A percentile compares a stretch with the other conserved stretches of the same genome.
Conservation (phyloP, 257 asterid genomes). For the Gentiana macrophylla region DNA sequence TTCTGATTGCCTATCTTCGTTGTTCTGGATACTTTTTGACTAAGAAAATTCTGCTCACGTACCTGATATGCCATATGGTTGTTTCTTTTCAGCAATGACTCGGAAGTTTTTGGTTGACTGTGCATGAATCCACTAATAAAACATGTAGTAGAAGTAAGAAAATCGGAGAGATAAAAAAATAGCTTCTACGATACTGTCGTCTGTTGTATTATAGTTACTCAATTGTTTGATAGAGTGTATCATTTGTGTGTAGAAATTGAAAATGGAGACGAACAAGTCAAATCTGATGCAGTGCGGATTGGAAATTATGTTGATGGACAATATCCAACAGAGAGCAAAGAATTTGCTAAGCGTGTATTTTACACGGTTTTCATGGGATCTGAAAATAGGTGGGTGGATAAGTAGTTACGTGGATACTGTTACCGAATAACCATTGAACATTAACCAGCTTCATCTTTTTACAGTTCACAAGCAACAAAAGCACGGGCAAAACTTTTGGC, state of each 20-base stretch:
- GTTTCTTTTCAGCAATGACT: background rate
- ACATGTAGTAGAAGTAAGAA: background rate
- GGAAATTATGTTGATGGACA: constrained; percentile 73
- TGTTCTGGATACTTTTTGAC: too few species aligned
- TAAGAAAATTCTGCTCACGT: too few species aligned
- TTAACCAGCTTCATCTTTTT: constrained; percentile 14
- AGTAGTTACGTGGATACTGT: background rate
- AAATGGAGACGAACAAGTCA: constrained; percentile 76
- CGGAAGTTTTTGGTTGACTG: too few species aligned
- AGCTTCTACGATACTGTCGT: background rate
- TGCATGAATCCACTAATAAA: too few species aligned
- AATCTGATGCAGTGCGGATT: constrained; percentile 79
- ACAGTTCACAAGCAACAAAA: constrained; percentile 68
- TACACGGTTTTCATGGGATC: constrained; percentile 93
- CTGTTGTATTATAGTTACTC: background rate
- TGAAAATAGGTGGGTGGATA: constrained; percentile 65
- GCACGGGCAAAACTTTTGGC: constrained; percentile 75
- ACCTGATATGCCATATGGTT: background rate
- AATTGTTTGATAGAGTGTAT: constrained; percentile 5
- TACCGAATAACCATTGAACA: background rate
- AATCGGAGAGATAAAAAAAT: background rate
- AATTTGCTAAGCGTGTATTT: constrained; percentile 81
- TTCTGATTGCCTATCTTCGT: constrained; percentile 7
- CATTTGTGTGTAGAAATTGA: constrained; percentile 49
- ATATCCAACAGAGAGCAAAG: constrained; percentile 78